Base-by-base conservation (phyloP, 495 filamentous ascomycete species). In the Hapsidospora chrysogenum region DNA sequence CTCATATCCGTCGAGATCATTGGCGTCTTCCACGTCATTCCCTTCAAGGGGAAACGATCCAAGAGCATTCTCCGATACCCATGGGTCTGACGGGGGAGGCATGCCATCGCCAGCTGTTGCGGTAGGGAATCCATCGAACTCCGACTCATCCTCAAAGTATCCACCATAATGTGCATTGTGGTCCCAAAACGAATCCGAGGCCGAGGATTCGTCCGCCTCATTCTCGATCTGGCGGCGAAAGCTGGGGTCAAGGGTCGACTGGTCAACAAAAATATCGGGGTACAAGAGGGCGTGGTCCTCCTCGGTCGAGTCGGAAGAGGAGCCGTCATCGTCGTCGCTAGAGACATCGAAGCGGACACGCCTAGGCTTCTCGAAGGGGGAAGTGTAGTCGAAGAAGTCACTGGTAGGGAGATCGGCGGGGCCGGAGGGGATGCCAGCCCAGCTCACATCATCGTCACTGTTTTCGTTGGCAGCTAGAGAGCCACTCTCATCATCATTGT, bases 1-100 rank as follows among this genome's bases (percentile, higher is more conserved):
- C 57, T 85, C 80, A 54, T 85, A 86, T 37, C 79, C 81, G 54
- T 81, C 84, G 17, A 73, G 74, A 36, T 51, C 57, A 25, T 60
- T 54, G 29, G 48, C 64, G 39, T 54, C 60, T 16, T 51, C 70
- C 32, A n/a, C n/a, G n/a, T n/a, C n/a, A n/a, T n/a, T n/a, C n/a
- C n/a, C n/a, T n/a, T n/a, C n/a, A n/a, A n/a, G n/a, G n/a, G n/a
- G n/a, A n/a, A 33, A 33, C 13, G 31, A 21, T 7, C 18, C 18
- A n/a, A 14, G 20, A 22, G 23, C 20, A 33, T 13, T 22, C 23
- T 20, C 31, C 6, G 11, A 3, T 9, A 14, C 31, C 20, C 1
- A 21, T 3, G 31, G 5, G 10, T 11, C 18, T 1, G n/a, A 11
- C 7, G 31, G 7, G 15, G 15, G 10, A 13, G 31, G 31, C 31